These are phyloP conservation scores for Russula olivacea DNA, from an alignment of 768 basidiomycete species.

Conservation along the genomic window DNA sequence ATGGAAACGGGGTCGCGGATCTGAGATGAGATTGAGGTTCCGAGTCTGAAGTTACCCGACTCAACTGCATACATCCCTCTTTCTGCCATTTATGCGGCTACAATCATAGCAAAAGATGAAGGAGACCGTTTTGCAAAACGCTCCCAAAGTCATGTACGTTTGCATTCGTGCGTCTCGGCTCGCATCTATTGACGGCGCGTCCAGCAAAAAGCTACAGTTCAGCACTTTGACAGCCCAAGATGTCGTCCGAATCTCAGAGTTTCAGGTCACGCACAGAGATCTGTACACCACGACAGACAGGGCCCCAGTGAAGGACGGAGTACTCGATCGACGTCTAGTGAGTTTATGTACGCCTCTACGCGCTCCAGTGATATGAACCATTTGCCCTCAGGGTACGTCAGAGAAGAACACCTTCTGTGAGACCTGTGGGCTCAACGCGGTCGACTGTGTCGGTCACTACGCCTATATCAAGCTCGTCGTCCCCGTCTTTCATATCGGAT, in stretches of 20 bases:
- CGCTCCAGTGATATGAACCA: not conserved
- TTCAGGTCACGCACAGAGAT: constrained; percentile 90
- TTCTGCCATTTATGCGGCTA: constrained; percentile 2
- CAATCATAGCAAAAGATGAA: constrained; percentile 13
- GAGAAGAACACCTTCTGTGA: constrained; percentile 91
- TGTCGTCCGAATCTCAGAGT: constrained; percentile 92
- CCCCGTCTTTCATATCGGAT: constrained; percentile 97
- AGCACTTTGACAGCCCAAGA: constrained; percentile 91
- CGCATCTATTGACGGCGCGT: not conserved
- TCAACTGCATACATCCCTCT: not conserved
- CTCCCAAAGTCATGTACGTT: constrained; percentile 22
- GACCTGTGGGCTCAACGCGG: constrained; percentile 86
- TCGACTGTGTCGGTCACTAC: constrained; percentile 97
- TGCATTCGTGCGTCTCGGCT: not conserved
- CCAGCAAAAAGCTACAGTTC: constrained; percentile 94
- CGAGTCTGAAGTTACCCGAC: not conserved
- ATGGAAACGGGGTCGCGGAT: not conserved
- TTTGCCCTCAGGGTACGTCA: constrained; percentile 69
- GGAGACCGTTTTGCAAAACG: constrained; percentile 21
- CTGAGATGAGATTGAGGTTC: constrained; percentile 1
- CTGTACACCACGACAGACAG: constrained; percentile 82
- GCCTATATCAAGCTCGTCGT: constrained; percentile 96
- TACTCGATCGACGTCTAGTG: constrained; percentile 87
- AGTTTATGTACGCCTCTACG: constrained; percentile 27
- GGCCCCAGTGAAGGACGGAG: constrained; percentile 84